Percentiles rank a stretch among this genome's conserved stretches.
phyloP scores from a whole-genome alignment of 2,329 filamentous ascomycete species.

The Diaporthe vexans region DNA sequence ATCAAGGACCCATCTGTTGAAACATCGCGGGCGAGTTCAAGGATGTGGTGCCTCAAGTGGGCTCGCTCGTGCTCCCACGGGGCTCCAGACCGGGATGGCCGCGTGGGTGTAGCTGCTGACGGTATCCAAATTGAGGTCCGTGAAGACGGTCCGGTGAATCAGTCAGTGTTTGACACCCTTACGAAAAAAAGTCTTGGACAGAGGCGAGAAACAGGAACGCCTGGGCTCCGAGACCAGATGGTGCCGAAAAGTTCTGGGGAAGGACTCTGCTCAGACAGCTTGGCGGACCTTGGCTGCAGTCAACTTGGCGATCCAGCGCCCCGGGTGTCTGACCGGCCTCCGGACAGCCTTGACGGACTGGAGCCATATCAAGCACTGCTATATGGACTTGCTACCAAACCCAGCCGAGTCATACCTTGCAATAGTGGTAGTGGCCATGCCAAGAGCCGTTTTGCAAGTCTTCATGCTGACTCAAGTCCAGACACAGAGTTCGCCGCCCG shows the following conservation, averaged over 20 bases:
- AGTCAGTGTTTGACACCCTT: constrained; percentile 34
- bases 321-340: constrained; percentile 23
- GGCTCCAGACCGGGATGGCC: not conserved
- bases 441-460: constrained; percentile 17
- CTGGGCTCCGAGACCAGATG: constrained; percentile 33
- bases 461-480: constrained; percentile 14
- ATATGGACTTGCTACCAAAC: constrained; percentile 2
- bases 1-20: constrained; percentile 34
- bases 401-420: constrained; percentile 21
- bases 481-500: not conserved
- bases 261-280: constrained; percentile 37
- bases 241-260: constrained; percentile 30
- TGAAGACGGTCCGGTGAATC: constrained; percentile 25
- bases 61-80: not conserved
- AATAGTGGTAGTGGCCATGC: constrained; percentile 10
- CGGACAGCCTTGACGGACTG: not conserved
- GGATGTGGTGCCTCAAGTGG: constrained; percentile 11
- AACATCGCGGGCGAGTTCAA: constrained; percentile 14
- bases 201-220: constrained; percentile 31
- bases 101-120: not conserved
- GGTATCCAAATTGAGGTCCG: constrained; percentile 10
- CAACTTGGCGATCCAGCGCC: constrained; percentile 31
- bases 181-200: constrained; percentile 25
- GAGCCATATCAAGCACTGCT: not conserved
- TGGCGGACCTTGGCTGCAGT: constrained; percentile 35